Percentiles rank a stretch among this genome's conserved stretches.
Evolutionary conservation across 1,284 basidiomycete species (phyloP).

Genomic region (Ustilago shanxiensis): DNA sequence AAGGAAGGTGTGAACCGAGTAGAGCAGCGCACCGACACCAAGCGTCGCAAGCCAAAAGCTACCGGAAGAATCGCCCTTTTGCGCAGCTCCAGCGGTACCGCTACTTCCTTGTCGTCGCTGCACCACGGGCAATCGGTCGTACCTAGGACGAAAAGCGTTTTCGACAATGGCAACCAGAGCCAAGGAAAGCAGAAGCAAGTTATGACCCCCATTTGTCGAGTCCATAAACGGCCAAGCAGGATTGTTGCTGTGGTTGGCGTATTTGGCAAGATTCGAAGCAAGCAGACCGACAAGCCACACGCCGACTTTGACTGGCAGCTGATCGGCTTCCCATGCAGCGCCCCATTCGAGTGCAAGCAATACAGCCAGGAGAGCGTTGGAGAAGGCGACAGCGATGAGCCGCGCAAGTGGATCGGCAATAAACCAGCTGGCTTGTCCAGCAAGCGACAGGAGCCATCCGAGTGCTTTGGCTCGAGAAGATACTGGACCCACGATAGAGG

Average conservation of each 20-base stretch:
- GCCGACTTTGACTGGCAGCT: conserved; percentile 39
- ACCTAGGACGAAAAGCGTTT: conserved; percentile 25
- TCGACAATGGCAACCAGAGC: conserved; percentile 43
- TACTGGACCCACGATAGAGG: conserved; percentile 30
- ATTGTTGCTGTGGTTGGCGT: conserved; percentile 67
- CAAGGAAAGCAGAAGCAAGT: conserved; percentile 45
- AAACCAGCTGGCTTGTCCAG: conserved; percentile 51
- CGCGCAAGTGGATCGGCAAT: conserved; percentile 41
- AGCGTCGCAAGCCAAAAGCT: conserved; percentile 44
- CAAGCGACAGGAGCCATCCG: conserved; percentile 48
- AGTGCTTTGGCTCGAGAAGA: conserved; percentile 31
- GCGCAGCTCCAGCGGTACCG: not conserved
- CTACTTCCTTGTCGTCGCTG: conserved; percentile 21
- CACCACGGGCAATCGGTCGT: conserved; percentile 24
- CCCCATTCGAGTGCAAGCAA: conserved; percentile 59
- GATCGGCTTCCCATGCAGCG: conserved; percentile 57
- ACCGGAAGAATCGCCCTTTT: not conserved
- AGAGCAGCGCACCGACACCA: conserved; percentile 58
- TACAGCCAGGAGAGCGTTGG: conserved; percentile 48
- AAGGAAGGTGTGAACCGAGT: conserved; percentile 78
- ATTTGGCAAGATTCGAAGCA: conserved; percentile 58
- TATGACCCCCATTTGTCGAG: conserved; percentile 62
- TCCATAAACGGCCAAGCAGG: conserved; percentile 66
- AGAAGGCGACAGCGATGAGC: conserved; percentile 48
- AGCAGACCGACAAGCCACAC: conserved; percentile 62